Evolutionary conservation across 1,139 yeast genomes (phyloP), one percentile per base, ranked within the genome.

Genomic region (Schizosaccharomyces versatilis): DNA sequence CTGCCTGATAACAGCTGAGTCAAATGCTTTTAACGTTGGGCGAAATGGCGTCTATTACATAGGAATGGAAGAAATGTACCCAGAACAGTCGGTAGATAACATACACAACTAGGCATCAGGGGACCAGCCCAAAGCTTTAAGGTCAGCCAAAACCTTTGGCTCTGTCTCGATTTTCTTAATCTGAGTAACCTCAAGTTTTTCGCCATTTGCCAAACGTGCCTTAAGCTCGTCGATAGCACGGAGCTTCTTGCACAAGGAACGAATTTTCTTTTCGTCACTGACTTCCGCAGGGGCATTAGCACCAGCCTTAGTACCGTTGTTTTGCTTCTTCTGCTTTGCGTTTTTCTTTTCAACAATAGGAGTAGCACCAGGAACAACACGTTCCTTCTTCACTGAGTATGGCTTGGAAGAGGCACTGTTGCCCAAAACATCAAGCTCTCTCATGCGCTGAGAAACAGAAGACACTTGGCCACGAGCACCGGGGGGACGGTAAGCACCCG

Each of bases 141-240:
- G 52, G 48, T 59, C 58, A 32, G 58, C 53, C 41, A 52, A 38
- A 10, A 55, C 54, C 67, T 38, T 62, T 59, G 93, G 94, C 85
- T 44, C 60, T 57, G 94, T 85, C 59, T 79, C 75, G 62, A 93
- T 88, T 70, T 93, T 93, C 65, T 84, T 75, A 47, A 85, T 71
- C 71, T 90, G 99, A 39, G 97, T 90, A 64, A 82, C 95, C 69
- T 90, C 98, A 61, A 90, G 75, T 59, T 79, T 73, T 61, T 86
- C 96, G 54, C 94, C 94, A 54, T 72, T 73, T 17, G 84, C 84
- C 69, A 84, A 90, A 65, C 88, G 83, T 74, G 77, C 77, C 68
- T 88, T 88, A 64, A 93, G 76, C 54, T 79, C 80, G 67, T 88
- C 95, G 61, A 90, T 90, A 12, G 98, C 97, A 64, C 97, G 77